Evolutionary conservation across 2,329 filamentous ascomycete species (phyloP).

Genomic region (Whalleya microplaca): DNA sequence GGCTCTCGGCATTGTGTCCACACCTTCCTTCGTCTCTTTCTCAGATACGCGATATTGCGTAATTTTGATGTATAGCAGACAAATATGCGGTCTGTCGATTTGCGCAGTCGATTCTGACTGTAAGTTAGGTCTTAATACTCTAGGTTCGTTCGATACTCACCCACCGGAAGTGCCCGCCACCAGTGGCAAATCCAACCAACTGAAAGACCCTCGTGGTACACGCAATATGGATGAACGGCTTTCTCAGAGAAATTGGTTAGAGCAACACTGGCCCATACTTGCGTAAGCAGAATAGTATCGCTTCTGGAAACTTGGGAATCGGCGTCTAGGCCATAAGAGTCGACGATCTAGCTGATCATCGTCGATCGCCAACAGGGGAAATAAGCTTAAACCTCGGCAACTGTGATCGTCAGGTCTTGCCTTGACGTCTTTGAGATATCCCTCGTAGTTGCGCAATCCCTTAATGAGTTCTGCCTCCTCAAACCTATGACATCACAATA

Average conservation of each 20-base stretch:
- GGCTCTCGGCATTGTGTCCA: slow-evolving; percentile 11
- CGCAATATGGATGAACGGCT: slow-evolving; percentile 16
- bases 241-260: background rate
- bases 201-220: background rate
- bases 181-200: slow-evolving; percentile 11
- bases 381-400: slow-evolving; percentile 23
- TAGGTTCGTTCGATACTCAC: background rate
- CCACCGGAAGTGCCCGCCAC: slow-evolving; percentile 10
- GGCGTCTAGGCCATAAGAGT: too few species aligned
- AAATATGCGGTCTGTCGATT: slow-evolving; percentile 1
- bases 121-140: background rate
- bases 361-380: slow-evolving; percentile 7
- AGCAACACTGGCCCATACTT: too few species aligned
- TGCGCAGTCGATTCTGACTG: slow-evolving; percentile 1
- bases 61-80: slow-evolving; percentile 2
- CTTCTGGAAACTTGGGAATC: background rate
- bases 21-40: slow-evolving; percentile 10
- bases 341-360: slow-evolving; percentile 15
- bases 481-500: slow-evolving; percentile 9
- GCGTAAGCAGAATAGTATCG: background rate
- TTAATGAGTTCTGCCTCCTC: background rate
- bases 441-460: too few species aligned
- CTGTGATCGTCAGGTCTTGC: slow-evolving; percentile 27
- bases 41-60: slow-evolving; percentile 5
- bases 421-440: background rate